phyloP scores from a whole-genome alignment of 2,329 filamentous ascomycete species.

The Xylariaceae sp. region DNA sequence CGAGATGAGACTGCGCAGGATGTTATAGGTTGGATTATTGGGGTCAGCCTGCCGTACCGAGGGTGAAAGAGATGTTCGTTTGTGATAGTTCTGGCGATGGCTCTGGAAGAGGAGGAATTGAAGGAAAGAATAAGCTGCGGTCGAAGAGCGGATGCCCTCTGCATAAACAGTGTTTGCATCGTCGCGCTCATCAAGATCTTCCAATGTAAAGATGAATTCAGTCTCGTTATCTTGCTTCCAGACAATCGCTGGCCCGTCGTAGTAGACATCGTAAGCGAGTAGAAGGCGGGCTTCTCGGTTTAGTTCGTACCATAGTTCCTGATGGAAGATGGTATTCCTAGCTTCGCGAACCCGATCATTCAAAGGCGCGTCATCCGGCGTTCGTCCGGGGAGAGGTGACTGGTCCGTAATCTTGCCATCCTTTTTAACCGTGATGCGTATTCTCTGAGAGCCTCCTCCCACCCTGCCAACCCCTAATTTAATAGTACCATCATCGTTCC shows the following conservation, averaged over 20 bases:
- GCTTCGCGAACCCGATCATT: constrained; percentile 76
- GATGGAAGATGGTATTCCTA: constrained; percentile 78
- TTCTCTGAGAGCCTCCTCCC: constrained; percentile 59
- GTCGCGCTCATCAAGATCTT: constrained; percentile 61
- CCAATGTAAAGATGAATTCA: constrained; percentile 72
- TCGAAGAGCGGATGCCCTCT: constrained; percentile 64
- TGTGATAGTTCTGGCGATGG: constrained; percentile 76
- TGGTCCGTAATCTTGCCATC: constrained; percentile 65
- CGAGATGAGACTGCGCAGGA: constrained; percentile 60
- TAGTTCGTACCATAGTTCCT: constrained; percentile 91
- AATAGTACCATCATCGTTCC: constrained; percentile 76
- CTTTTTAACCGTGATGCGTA: constrained; percentile 72
- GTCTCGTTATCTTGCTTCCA: constrained; percentile 60
- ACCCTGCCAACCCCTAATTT: constrained; percentile 70
- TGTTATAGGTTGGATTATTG: constrained; percentile 52
- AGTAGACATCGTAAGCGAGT: constrained; percentile 72
- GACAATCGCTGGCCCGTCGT: constrained; percentile 63
- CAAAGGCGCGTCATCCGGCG: constrained; percentile 64
- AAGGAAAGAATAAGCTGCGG: constrained; percentile 67
- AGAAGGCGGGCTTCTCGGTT: constrained; percentile 80
- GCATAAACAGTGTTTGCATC: constrained; percentile 43
- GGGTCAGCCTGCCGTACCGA: constrained; percentile 46
- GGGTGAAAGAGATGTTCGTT: constrained; percentile 65
- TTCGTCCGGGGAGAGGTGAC: constrained; percentile 57
- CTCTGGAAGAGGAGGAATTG: constrained; percentile 80